These are phyloP conservation scores for Pseudogymnoascus pannorum DNA, from an alignment of 2,329 filamentous ascomycete genomes.

Conservation along the genomic window DNA sequence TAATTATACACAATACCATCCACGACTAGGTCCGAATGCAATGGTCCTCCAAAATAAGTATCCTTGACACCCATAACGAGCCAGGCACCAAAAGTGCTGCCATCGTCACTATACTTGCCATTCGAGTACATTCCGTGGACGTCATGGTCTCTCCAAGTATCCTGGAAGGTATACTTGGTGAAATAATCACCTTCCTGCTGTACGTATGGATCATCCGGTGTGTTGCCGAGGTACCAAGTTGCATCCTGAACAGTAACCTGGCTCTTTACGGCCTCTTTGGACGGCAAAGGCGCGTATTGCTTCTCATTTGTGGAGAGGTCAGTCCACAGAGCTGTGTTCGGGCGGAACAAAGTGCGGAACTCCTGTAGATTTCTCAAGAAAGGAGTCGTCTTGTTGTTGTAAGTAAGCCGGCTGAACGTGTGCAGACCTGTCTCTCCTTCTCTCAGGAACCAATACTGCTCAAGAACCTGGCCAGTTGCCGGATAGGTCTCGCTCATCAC, in stretches of 20 bases:
- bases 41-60: conserved; percentile 53
- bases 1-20: conserved; percentile 63
- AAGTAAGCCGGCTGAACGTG: conserved; percentile 51
- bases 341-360: conserved; percentile 53
- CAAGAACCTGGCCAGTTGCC: conserved; percentile 49
- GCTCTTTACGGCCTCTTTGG: conserved; percentile 34
- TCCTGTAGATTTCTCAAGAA: conserved; percentile 53
- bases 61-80: conserved; percentile 58
- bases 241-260: conserved; percentile 53
- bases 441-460: conserved; percentile 59
- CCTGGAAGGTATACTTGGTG: conserved; percentile 58
- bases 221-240: conserved; percentile 52
- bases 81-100: conserved; percentile 52
- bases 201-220: conserved; percentile 47
- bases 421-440: conserved; percentile 57
- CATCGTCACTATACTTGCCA: conserved; percentile 42
- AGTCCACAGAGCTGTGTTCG: conserved; percentile 53
- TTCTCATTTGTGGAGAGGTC: conserved; percentile 51
- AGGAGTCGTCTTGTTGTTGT: conserved; percentile 49
- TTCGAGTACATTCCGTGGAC: conserved; percentile 50
- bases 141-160: conserved; percentile 49
- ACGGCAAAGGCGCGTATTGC: conserved; percentile 46
- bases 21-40: conserved; percentile 55
- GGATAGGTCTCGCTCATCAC: conserved; percentile 52
- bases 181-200: conserved; percentile 52